Evolutionary conservation across 352 stramenopile genomes (phyloP), one percentile per base, ranked within the genome.

Genomic region (Pythium pyrilobum): DNA sequence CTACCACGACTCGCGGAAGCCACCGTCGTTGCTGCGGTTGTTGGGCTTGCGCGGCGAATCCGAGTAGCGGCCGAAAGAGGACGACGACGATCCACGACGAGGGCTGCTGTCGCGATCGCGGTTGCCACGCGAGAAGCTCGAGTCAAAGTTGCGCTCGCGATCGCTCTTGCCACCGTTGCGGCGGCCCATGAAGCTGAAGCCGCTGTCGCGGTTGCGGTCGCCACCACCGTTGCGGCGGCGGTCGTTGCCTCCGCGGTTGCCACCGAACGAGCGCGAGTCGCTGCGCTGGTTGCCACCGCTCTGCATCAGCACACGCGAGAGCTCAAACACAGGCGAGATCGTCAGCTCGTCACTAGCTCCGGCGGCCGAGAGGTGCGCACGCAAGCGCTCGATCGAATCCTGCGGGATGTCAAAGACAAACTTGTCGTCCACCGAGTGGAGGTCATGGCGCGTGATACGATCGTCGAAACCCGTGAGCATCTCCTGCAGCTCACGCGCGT

Each of bases 321-420:
- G 74, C 55, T 90, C 77, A 15, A 72, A 62, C 20, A 73, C 70
- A 6, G 62, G 42, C 27, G 72, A 60, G 37, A 90, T 65, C 3
- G 58, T 72, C 37, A 82, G 59, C 28, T 74, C 55, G 3, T 71
- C 58, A 8, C 69, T 56, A 20, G 46, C 55, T 3, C 66, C 61
- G 0, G 66, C 47, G 10, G 51, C 60, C n/a, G 41, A 56, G 5
- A 90, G 49, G 28, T 86, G 71, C 18, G 62, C 55, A 34, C 72
- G 72, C 18, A 90, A 52, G 21, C 66, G 55, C 15, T 77, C 72
- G 24, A 86, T 37, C 41, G 75, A 52, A 44, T 76, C 60, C 21
- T 81, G 65, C 12, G 72, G 69, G 31, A 90, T 69, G 48, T 90
- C 79, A 20, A 90, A 82, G 52, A 87, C 76, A 9, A 88, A 77